Percentiles rank a stretch among this genome's conserved stretches.
Evolutionary conservation across 1,139 yeast species (phyloP).

Genomic region (Magnusiomyces fungicola): DNA sequence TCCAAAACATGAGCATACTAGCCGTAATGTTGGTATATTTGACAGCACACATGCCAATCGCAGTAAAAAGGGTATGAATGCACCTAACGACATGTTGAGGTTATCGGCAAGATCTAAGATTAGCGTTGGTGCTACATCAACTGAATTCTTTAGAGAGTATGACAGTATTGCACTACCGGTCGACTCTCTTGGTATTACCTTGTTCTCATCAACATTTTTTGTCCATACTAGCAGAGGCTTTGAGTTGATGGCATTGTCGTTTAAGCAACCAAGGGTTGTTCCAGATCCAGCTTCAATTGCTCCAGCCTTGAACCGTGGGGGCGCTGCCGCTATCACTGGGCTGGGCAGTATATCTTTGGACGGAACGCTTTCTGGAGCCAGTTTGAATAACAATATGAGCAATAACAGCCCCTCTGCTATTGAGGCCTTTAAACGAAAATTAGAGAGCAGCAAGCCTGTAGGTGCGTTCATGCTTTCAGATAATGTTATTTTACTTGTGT

Average conservation of each 20-base stretch:
- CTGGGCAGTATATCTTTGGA: no score
- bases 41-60: background rate
- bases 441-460: constrained; percentile 41
- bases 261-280: constrained; percentile 48
- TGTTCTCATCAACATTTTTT: constrained; percentile 44
- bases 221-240: constrained; percentile 64
- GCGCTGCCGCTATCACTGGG: constrained; percentile 17
- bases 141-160: constrained; percentile 34
- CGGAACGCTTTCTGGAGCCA: no score
- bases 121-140: constrained; percentile 20
- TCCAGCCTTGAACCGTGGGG: constrained; percentile 12
- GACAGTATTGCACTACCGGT: constrained; percentile 30
- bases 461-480: constrained; percentile 56
- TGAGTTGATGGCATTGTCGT: constrained; percentile 57
- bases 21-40: background rate
- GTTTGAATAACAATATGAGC: background rate
- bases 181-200: constrained; percentile 31
- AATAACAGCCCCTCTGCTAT: constrained; percentile 4
- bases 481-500: constrained; percentile 55
- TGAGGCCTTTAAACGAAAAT: constrained; percentile 22
- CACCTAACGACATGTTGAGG: background rate
- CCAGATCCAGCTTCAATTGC: constrained; percentile 38
- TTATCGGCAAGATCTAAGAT: constrained; percentile 3
- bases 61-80: background rate
- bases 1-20: background rate